Percentiles rank a stretch among this genome's conserved stretches.
Conservation (phyloP, 2,329 filamentous ascomycete species). For the Thielaviopsis ethacetica region DNA sequence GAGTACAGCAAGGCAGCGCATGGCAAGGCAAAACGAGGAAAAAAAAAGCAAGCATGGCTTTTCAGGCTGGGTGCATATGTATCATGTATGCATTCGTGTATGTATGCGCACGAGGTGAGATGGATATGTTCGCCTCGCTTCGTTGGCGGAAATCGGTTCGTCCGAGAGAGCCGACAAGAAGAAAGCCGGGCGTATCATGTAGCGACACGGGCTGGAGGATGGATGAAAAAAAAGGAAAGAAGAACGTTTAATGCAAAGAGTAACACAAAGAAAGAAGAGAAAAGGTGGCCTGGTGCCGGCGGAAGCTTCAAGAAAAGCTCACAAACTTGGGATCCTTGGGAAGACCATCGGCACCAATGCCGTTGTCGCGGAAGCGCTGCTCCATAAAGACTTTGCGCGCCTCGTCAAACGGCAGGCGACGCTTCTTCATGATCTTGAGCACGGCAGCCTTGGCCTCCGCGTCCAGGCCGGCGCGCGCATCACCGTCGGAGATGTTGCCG, state of each 20-base stretch:
- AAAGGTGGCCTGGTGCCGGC: neutral
- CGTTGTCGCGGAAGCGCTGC: slow-evolving; percentile 68
- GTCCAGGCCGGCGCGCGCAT: slow-evolving; percentile 68
- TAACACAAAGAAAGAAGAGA: neutral
- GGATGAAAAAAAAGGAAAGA: slow-evolving; percentile 5
- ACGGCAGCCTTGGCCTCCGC: slow-evolving; percentile 67
- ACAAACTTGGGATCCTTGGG: slow-evolving; percentile 92
- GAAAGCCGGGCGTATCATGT: neutral
- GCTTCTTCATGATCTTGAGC: slow-evolving; percentile 76
- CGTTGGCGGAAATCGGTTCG: neutral
- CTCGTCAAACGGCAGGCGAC: slow-evolving; percentile 74
- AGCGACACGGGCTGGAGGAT: neutral
- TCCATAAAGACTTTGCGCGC: slow-evolving; percentile 76
- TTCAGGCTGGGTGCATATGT: no score
- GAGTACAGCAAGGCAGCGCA: neutral
- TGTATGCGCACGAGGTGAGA: neutral
- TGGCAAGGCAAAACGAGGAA: no score
- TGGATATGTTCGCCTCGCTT: neutral
- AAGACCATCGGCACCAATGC: slow-evolving; percentile 73
- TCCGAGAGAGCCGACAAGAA: neutral
- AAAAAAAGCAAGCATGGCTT: no score
- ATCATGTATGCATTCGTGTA: neutral
- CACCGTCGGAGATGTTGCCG: slow-evolving; percentile 63
- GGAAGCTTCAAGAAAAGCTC: slow-evolving; percentile 46
- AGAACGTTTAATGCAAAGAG: neutral